Percentiles rank a stretch among this genome's conserved stretches.
phyloP scores from a whole-genome alignment of 306 rosid genomes.

The Dryas octopetala region DNA sequence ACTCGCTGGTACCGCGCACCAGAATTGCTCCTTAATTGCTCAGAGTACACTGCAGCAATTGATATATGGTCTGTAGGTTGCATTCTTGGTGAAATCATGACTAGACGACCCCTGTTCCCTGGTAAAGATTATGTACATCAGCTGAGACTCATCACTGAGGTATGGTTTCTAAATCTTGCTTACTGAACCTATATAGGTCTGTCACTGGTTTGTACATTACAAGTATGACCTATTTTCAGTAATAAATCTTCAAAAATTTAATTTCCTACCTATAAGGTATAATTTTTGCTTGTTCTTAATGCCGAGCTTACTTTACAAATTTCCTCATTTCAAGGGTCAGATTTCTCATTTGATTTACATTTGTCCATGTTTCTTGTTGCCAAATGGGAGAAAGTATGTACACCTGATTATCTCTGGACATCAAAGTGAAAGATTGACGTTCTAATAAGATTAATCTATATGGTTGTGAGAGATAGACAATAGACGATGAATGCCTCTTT shows the following conservation, averaged over 20 bases:
- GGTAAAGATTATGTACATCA: constrained; percentile 97
- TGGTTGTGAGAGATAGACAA: not conserved
- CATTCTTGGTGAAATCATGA: constrained; percentile 90
- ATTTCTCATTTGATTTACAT: not conserved
- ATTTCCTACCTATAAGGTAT: not conserved
- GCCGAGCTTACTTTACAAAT: not conserved
- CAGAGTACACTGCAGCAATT: constrained; percentile 93
- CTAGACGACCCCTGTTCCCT: constrained; percentile 85
- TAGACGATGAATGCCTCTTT: not conserved
- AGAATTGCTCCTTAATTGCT: constrained; percentile 88
- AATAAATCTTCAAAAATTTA: not conserved
- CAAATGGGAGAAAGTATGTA: constrained; percentile 3
- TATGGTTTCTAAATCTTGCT: constrained; percentile 27
- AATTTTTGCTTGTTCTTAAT: constrained; percentile 8
- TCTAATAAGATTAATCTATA: not conserved
- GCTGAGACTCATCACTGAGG: constrained; percentile 91
- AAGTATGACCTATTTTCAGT: not conserved
- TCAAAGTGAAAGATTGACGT: not conserved
- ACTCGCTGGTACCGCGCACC: constrained; percentile 99
- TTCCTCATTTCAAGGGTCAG: not conserved
- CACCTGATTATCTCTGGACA: constrained; percentile 5
- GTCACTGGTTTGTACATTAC: not conserved
- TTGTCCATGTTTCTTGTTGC: constrained; percentile 9
- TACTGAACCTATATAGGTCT: not conserved
- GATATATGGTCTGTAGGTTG: constrained; percentile 99